A percentile compares a stretch with the other conserved stretches of the same genome.
These are phyloP conservation scores for Dactylellina drechsleri DNA, from an alignment of 2,329 filamentous ascomycete genomes.

Conservation along the genomic window DNA sequence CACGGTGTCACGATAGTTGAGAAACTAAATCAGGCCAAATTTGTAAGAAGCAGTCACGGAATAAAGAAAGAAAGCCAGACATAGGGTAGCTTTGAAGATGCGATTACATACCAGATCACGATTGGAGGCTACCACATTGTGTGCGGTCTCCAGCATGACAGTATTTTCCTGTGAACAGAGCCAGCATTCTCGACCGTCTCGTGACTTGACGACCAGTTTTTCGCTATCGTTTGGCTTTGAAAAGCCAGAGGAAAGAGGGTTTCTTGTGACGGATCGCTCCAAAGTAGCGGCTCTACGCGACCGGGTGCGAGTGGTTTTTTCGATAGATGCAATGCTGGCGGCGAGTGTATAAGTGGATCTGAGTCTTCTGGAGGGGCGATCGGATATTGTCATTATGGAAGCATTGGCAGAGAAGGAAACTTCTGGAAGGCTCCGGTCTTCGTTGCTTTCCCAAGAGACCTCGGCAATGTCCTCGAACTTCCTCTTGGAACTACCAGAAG, in stretches of 20 bases:
- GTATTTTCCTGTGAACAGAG: conserved; percentile 42
- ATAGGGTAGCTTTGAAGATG: neutral
- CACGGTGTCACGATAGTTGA: conserved; percentile 48
- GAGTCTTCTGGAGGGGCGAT: conserved; percentile 40
- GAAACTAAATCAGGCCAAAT: conserved; percentile 32
- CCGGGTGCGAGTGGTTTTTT: conserved; percentile 34
- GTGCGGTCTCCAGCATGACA: conserved; percentile 48
- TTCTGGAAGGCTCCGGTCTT: conserved; percentile 29
- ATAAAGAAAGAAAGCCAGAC: neutral
- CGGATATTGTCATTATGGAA: conserved; percentile 43
- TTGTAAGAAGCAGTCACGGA: conserved; percentile 45
- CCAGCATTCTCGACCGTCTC: conserved; percentile 50
- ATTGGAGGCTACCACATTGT: conserved; percentile 51
- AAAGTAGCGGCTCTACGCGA: conserved; percentile 24
- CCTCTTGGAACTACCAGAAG: conserved; percentile 30
- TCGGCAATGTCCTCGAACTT: conserved; percentile 50
- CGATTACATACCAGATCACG: conserved; percentile 41
- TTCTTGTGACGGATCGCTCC: conserved; percentile 50
- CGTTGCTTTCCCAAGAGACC: conserved; percentile 27
- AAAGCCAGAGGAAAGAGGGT: conserved; percentile 46
- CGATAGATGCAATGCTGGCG: conserved; percentile 48
- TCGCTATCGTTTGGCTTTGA: conserved; percentile 52
- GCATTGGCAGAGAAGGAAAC: conserved; percentile 46
- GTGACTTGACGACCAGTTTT: conserved; percentile 47
- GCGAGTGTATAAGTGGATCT: conserved; percentile 46